Conservation (phyloP, 495 filamentous ascomycete species). For the Alectoria sarmentosa region DNA sequence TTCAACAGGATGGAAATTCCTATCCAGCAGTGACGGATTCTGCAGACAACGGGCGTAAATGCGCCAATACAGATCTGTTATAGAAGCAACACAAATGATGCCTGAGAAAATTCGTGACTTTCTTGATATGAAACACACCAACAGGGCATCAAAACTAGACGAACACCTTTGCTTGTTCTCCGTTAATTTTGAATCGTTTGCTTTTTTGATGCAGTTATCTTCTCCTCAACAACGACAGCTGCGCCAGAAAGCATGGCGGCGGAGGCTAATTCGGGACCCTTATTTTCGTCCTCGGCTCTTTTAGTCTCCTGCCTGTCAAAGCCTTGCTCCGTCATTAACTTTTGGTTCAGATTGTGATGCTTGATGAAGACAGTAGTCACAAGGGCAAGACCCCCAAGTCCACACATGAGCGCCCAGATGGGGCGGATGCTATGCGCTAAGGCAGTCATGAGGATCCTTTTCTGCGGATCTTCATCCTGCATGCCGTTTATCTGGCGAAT, state of each 20-base stretch:
- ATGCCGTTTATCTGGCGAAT: constrained; percentile 33
- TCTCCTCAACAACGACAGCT: not conserved
- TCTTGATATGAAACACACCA: too few species aligned
- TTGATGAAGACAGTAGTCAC: not conserved
- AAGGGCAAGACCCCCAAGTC: constrained; percentile 1
- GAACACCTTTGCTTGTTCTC: not conserved
- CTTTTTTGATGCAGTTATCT: not conserved
- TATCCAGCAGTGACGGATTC: too few species aligned
- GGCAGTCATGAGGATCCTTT: constrained; percentile 25
- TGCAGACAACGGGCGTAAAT: too few species aligned
- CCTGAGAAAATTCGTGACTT: too few species aligned
- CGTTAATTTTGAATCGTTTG: too few species aligned
- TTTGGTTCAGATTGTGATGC: constrained; percentile 6
- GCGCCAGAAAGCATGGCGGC: not conserved
- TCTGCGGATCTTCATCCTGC: constrained; percentile 21
- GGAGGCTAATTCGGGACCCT: not conserved
- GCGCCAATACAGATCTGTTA: too few species aligned
- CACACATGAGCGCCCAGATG: constrained; percentile 32
- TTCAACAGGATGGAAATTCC: too few species aligned
- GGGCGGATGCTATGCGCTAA: constrained; percentile 29
- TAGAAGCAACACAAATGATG: too few species aligned
- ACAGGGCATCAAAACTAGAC: not conserved
- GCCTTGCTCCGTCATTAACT: constrained; percentile 7
- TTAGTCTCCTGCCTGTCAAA: not conserved
- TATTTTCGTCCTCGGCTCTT: not conserved